phyloP scores from a whole-genome alignment of 208 protist species.

The Endotrypanum monterogeii region DNA sequence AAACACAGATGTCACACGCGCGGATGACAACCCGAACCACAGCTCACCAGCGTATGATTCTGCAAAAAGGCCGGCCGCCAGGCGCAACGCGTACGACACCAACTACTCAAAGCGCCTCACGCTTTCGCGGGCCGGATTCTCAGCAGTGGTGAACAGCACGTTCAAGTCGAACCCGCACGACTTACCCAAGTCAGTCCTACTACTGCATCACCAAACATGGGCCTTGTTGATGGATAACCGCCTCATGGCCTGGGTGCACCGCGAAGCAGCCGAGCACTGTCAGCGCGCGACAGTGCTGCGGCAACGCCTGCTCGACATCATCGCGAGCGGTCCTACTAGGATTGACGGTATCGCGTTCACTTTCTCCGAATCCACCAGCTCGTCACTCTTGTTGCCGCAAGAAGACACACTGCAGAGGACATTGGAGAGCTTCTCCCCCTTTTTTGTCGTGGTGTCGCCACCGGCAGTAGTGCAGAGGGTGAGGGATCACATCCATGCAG shows the following conservation, averaged over 20 bases:
- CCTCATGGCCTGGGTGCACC: slow-evolving; percentile 83
- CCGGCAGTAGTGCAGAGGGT: slow-evolving; percentile 48
- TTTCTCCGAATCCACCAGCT: background rate
- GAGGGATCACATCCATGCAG: slow-evolving; percentile 35
- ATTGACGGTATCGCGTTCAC: background rate
- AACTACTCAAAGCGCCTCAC: background rate
- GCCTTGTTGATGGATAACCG: slow-evolving; percentile 87
- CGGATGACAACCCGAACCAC: background rate
- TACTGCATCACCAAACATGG: slow-evolving; percentile 81
- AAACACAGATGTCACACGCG: background rate
- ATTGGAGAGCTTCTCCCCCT: slow-evolving; percentile 77
- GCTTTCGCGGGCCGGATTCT: slow-evolving; percentile 9
- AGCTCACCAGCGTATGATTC: background rate
- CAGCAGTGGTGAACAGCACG: background rate
- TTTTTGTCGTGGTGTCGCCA: slow-evolving; percentile 77
- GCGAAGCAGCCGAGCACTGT: slow-evolving; percentile 65
- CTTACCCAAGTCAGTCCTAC: slow-evolving; percentile 43
- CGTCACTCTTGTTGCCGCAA: slow-evolving; percentile 18
- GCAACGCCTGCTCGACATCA: slow-evolving; percentile 72
- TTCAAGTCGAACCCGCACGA: slow-evolving; percentile 39
- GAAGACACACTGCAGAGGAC: slow-evolving; percentile 60
- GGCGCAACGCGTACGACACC: background rate
- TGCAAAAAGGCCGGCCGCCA: background rate
- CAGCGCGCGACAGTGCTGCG: slow-evolving; percentile 64
- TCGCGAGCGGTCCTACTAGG: slow-evolving; percentile 25